Evolutionary conservation across 2,329 filamentous ascomycete genomes (phyloP).

Genomic region (Penicillium janthinellum): DNA sequence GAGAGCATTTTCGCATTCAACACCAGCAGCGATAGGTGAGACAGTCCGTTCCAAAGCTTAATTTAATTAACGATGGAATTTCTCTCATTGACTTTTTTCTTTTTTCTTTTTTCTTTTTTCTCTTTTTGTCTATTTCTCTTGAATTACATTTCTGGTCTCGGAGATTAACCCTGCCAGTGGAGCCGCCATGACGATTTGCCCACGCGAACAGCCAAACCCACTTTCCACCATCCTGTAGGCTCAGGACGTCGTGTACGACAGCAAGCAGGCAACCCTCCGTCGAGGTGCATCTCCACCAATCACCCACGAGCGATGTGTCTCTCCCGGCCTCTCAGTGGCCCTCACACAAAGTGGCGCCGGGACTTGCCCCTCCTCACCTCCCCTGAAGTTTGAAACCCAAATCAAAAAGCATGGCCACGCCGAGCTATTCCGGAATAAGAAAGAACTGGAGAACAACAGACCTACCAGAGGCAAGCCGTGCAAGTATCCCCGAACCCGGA

Average conservation of each 20-base stretch:
- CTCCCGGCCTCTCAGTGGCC: neutral
- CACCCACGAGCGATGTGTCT: neutral
- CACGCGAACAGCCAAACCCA: conserved; percentile 12
- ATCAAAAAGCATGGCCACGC: neutral
- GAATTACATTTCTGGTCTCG: conserved; percentile 8
- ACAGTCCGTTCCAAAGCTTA: conserved; percentile 32
- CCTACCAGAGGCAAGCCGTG: neutral
- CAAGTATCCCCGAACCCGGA: neutral
- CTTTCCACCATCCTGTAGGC: neutral
- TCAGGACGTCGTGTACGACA: neutral
- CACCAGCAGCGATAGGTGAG: conserved; percentile 19
- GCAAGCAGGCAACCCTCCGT: neutral
- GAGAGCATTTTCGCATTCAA: neutral
- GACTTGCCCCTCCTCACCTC: neutral
- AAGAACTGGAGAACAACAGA: neutral
- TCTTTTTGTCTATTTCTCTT: neutral
- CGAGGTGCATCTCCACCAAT: neutral
- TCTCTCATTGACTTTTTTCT: neutral
- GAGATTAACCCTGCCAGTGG: conserved; percentile 23
- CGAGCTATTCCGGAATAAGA: neutral
- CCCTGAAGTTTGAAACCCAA: neutral
- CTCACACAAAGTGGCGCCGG: neutral
- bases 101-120: neutral
- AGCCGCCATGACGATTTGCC: conserved; percentile 20
- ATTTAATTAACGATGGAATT: conserved; percentile 19